Base-by-base conservation (phyloP, 768 basidiomycete species). In the Serendipita sp. region DNA sequence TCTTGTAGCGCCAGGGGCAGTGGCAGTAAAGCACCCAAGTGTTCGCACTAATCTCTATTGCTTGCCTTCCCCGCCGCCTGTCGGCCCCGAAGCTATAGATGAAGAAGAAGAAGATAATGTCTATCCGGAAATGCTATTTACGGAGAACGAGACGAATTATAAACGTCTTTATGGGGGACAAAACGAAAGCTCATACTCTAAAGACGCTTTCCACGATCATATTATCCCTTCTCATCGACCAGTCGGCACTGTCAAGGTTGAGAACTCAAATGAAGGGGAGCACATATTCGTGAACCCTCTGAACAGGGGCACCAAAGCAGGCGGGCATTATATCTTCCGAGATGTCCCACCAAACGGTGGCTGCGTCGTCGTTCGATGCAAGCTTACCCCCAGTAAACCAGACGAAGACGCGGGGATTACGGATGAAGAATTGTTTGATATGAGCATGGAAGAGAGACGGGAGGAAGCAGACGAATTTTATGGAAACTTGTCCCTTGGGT, bases 151-250 rank as follows among this genome's bases (percentile, higher is more conserved):
- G 72, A 96, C 95, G 67, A 99, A 99, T 78, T 95, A 87, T 73
- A 80, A 80, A 71, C 83, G 96, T 64, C 79, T 99, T 30, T 99
- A 97, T 73, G 88, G 86, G 23, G 93, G 89, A 4, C 78, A 85
- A 68, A 99, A 99, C 76, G 78, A 81, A 63, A 84, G 85, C 0
- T 80, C 82, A 2, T 93, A 85, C 71, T 89, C 89, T 71, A 99
- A 99, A 76, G 96, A 99, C 71, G 94, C 89, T 10, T 99, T 99
- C 79, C 95, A 99, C 70, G 94, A 99, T 74, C 91, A 98, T 73
- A 91, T 99, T 73, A 86, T 99, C 68, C 84, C 85, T 1, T 80
- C 79, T 3, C 95, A 98, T 74, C 85, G 90, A 46, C 88, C 88
- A 3, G 76, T 77, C 70, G 18, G n/a, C 48, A 4, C 38, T n/a